These are phyloP conservation scores for Dactylorhiza incarnata DNA, from an alignment of 106 monocot species.

Conservation along the genomic window DNA sequence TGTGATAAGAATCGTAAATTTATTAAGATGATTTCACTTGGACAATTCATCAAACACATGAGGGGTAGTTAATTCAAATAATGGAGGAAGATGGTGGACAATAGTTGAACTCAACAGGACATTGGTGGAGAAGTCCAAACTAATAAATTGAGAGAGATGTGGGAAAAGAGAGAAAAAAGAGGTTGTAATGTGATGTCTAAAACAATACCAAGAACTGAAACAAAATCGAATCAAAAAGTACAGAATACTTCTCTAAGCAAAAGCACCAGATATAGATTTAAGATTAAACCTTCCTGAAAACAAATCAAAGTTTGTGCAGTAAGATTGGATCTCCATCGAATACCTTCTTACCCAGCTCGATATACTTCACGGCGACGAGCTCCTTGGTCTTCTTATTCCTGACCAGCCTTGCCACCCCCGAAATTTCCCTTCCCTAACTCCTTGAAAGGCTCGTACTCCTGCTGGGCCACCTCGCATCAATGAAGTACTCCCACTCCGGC, in stretches of 20 bases:
- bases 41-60: too few species aligned
- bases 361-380: slow-evolving; percentile 34
- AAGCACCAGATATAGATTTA: not conserved
- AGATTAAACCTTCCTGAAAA: not conserved
- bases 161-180: too few species aligned
- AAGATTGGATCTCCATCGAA: not conserved
- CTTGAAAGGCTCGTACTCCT: slow-evolving; percentile 30
- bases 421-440: slow-evolving; percentile 37
- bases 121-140: too few species aligned
- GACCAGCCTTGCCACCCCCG: slow-evolving; percentile 38
- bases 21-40: too few species aligned
- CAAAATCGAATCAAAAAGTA: not conserved
- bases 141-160: too few species aligned
- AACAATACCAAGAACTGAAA: not conserved
- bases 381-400: slow-evolving; percentile 32
- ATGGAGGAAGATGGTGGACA: too few species aligned
- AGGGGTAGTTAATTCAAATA: too few species aligned
- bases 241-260: not conserved
- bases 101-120: too few species aligned
- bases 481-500: slow-evolving; percentile 91
- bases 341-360: slow-evolving; percentile 43
- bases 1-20: slow-evolving; percentile 19
- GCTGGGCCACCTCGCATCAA: too few species aligned
- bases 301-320: not conserved
- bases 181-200: too few species aligned